Base-by-base conservation (phyloP, 805 yeast species). In the Zygosaccharomyces siamensis region DNA sequence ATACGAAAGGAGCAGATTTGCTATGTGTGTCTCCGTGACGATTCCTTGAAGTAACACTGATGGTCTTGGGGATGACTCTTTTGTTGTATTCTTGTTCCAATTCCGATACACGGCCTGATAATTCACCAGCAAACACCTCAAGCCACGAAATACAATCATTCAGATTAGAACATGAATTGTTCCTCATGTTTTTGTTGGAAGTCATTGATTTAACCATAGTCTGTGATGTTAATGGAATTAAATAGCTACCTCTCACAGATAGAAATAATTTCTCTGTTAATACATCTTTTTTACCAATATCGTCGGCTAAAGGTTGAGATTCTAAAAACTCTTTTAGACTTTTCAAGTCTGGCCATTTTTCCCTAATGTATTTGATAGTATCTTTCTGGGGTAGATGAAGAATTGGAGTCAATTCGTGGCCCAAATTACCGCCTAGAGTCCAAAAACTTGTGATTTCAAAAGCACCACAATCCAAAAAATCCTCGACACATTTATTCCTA, bases 341-440 rank as follows among this genome's bases (percentile, higher is more conserved):
- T 7, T 78, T 58, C 0, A 62, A 48, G 2, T 67, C 54, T 0
- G 77, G 60, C 61, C 78, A 77, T 32, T 72, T 69, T 3, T 77
- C 76, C 46, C 85, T 69, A 1, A 88, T 73, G 48, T 64, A 73
- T 2, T 74, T 68, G 57, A 84, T 74, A 50, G 80, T 68, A 4
- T 69, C 63, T 26, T 66, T 73, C 2, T 69, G 68, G 0, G 84
- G 86, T 2, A 79, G 67, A 1, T 73, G 70, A n/a, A 89, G 64
- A 16, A 70, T 64, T n/a, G 66, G 63, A 14, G 74, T 52, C 1
- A 89, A 71, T 10, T 70, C 68, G 8, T 82, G 81, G 0, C 99
- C 99, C 7, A 76, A 67, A 55, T 87, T 88, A 2, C 98, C 99
- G 5, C 99, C 98, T 74, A 92, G 71, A 0, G 96, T 89, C 78